phyloP scores from a whole-genome alignment of 495 filamentous ascomycete species.

The Aspergillus biplanus region DNA sequence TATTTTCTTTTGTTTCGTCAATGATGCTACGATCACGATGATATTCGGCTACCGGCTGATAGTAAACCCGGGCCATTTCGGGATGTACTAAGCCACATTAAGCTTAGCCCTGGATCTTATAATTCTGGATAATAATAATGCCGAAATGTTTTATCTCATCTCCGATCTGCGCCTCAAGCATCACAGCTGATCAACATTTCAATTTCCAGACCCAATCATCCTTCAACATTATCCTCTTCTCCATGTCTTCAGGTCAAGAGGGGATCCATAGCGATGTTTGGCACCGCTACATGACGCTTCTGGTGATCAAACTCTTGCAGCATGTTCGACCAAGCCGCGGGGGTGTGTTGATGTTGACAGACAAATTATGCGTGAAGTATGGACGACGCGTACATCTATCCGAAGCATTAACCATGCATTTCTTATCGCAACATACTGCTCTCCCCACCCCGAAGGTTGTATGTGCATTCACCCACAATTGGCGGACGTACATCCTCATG shows the following conservation, averaged over 20 bases:
- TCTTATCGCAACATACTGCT: slow-evolving; percentile 48
- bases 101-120: no score
- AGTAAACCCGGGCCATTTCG: no score
- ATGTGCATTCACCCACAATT: slow-evolving; percentile 49
- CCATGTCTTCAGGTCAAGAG: background rate
- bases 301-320: slow-evolving; percentile 31
- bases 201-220: no score
- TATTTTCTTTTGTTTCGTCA: no score
- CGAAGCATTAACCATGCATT: slow-evolving; percentile 54
- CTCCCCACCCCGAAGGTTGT: slow-evolving; percentile 56
- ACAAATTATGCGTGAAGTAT: slow-evolving; percentile 45
- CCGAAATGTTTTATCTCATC: no score
- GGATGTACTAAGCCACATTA: no score
- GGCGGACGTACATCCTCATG: slow-evolving; percentile 54
- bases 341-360: slow-evolving; percentile 39
- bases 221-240: background rate
- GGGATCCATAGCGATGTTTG: slow-evolving; percentile 23
- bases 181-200: no score
- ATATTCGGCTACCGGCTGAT: no score
- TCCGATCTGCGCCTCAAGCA: no score
- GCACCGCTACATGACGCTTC: slow-evolving; percentile 31
- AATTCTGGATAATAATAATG: no score
- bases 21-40: no score
- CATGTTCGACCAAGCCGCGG: slow-evolving; percentile 30
- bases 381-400: slow-evolving; percentile 39